Evolutionary conservation across 257 asterid genomes (phyloP), one percentile per base, ranked within the genome.

Genomic region (Primulina huaijiensis): DNA sequence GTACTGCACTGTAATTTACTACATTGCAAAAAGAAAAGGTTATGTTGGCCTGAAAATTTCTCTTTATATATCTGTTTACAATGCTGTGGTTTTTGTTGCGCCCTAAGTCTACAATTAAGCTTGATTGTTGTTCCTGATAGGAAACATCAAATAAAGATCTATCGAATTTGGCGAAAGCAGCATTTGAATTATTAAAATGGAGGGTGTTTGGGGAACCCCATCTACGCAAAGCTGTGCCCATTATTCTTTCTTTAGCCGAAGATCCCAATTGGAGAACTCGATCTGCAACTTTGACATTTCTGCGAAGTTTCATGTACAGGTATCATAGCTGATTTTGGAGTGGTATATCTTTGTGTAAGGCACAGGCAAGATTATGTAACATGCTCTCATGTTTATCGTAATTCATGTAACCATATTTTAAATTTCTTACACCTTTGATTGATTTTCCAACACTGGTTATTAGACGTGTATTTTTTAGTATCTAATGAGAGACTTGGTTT

Each of bases 211-310:
- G 82, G 74, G 88, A 79, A 73, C 85, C 96, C 71, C 86, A 87
- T 82, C 83, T 90, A 33, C 85, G 78, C 78, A 86, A 81, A 79
- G 90, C 88, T 70, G 82, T 90, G 75, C 75, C 84, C 64, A 74
- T 78, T 62, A 79, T 89, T 76, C 84, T 90, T 72, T 82, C 95
- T 75, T 78, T 82, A 72, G 92, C 96, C 46, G 77, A 70, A 72
- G 97, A 93, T 81, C 78, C 92, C 76, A 90, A 93, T 78, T 93
- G 99, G 99, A 88, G 97, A 78, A 93, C 92, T 61, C 88, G 99
- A 74, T 93, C 99, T 67, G 89, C 92, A 61, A 89, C 96, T 65
- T 80, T 93, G 80, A 93, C 99, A 70, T 90, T 87, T 82, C 75
- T 89, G 81, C 82, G 97, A 78, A 90, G 91, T 80, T 93, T 90